Evolutionary conservation across 306 rosid species (phyloP).

Genomic region (Malus sylvestris): DNA sequence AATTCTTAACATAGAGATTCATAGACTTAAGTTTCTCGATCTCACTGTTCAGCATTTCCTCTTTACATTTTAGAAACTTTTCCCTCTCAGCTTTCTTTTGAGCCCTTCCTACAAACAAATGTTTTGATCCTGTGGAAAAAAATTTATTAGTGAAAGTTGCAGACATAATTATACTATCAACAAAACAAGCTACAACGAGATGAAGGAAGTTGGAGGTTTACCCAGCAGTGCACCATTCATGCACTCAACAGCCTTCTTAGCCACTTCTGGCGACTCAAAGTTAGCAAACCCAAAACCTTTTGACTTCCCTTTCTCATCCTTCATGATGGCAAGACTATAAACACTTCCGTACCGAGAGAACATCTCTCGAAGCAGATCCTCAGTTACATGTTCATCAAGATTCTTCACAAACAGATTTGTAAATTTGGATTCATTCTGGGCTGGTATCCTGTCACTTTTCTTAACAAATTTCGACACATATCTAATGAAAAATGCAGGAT

Average conservation of each 20-base stretch:
- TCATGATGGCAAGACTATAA: conserved; percentile 1
- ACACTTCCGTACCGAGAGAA: conserved; percentile 13
- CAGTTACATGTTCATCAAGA: conserved; percentile 6
- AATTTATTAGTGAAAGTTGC: not conserved
- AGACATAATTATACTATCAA: not conserved
- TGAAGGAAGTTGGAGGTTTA: not conserved
- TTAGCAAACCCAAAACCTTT: conserved; percentile 22
- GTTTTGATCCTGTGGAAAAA: conserved; percentile 1
- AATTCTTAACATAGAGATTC: conserved; percentile 1
- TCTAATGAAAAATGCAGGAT: not conserved
- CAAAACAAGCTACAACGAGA: not conserved
- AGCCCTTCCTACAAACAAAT: conserved; percentile 15
- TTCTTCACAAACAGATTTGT: conserved; percentile 18
- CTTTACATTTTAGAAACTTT: not conserved
- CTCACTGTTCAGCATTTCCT: not conserved
- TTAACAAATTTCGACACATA: conserved; percentile 9
- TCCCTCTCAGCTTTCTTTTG: conserved; percentile 11
- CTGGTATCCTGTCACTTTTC: not conserved
- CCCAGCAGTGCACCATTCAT: conserved; percentile 9
- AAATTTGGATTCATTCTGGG: not conserved
- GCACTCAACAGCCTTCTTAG: conserved; percentile 5
- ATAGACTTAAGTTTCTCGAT: not conserved
- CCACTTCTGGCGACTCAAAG: conserved; percentile 2
- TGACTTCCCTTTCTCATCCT: conserved; percentile 12
- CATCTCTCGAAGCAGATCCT: not conserved